phyloP scores from a whole-genome alignment of 2,329 filamentous ascomycete species.

The Trichophyton benhamiae region DNA sequence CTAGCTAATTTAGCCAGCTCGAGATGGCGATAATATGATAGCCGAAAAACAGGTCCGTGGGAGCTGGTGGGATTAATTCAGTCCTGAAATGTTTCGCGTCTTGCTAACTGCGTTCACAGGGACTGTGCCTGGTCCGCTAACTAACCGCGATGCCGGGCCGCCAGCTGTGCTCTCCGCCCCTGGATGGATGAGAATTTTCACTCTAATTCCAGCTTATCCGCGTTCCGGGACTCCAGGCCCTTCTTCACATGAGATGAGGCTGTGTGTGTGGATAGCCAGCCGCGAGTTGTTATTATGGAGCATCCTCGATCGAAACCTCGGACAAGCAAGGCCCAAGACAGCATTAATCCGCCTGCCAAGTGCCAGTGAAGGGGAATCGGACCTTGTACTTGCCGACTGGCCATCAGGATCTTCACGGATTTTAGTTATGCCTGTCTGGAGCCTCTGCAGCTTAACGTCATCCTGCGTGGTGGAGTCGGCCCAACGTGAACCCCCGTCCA shows the following conservation, averaged over 20 bases:
- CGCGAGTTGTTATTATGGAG: not conserved
- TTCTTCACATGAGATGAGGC: not conserved
- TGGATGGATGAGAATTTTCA: not conserved
- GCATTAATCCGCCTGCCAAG: not conserved
- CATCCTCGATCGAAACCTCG: not conserved
- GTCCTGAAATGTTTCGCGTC: not conserved
- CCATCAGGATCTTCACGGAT: not conserved
- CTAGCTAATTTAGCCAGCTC: too few relatives aligned
- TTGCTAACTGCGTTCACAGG: not conserved
- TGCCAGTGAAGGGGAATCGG: not conserved
- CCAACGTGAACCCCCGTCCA: not conserved
- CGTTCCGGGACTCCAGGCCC: too few relatives aligned
- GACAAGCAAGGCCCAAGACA: not conserved
- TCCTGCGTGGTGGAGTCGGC: not conserved
- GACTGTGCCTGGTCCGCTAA: not conserved
- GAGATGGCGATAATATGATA: too few relatives aligned
- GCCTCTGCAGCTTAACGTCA: not conserved
- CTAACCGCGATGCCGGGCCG: not conserved
- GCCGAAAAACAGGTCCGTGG: too few relatives aligned
- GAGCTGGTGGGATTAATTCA: too few relatives aligned
- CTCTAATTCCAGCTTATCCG: not conserved
- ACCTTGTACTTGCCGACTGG: not conserved
- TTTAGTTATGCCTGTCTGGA: not conserved
- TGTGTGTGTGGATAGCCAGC: not conserved
- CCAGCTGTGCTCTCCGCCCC: not conserved